These are phyloP conservation scores for Atkinsonella texensis DNA, from an alignment of 2,329 filamentous ascomycete genomes.

Conservation along the genomic window DNA sequence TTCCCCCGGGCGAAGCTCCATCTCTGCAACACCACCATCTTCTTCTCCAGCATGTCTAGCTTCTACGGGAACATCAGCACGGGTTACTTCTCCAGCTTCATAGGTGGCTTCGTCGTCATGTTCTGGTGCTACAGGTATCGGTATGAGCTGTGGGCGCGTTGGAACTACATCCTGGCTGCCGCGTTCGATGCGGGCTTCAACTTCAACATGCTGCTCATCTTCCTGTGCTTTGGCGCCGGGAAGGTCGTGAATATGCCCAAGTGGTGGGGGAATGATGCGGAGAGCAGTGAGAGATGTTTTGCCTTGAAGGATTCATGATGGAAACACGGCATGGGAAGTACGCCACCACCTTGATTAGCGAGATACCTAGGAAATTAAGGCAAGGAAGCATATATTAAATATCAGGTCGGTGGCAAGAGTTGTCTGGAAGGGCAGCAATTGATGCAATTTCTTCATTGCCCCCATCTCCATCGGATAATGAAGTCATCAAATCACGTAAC, in stretches of 20 bases:
- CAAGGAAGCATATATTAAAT: no score
- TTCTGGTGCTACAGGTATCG: conserved; percentile 43
- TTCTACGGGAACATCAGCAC: conserved; percentile 53
- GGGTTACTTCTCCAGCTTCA: conserved; percentile 42
- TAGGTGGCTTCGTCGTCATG: conserved; percentile 50
- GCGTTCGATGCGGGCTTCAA: conserved; percentile 53
- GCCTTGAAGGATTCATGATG: conserved; percentile 20
- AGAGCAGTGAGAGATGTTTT: conserved; percentile 47
- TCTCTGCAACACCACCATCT: conserved; percentile 50
- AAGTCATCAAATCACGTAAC: no score
- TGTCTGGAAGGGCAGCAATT: no score
- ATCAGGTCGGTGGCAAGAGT: no score
- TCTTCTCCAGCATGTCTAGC: conserved; percentile 40
- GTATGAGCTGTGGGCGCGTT: conserved; percentile 45
- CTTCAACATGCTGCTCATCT: conserved; percentile 48
- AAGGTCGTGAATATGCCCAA: conserved; percentile 47
- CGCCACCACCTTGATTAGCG: no score
- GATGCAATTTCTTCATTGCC: no score
- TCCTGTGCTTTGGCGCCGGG: conserved; percentile 44
- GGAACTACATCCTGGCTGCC: conserved; percentile 49
- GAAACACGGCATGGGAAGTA: no score
- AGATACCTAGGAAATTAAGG: no score
- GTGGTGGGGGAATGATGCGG: conserved; percentile 50
- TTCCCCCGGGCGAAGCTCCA: conserved; percentile 43
- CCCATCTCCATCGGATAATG: no score